Evolutionary conservation across 2,329 filamentous ascomycete genomes (phyloP).

Genomic region (Pyrenochaeta sp.): DNA sequence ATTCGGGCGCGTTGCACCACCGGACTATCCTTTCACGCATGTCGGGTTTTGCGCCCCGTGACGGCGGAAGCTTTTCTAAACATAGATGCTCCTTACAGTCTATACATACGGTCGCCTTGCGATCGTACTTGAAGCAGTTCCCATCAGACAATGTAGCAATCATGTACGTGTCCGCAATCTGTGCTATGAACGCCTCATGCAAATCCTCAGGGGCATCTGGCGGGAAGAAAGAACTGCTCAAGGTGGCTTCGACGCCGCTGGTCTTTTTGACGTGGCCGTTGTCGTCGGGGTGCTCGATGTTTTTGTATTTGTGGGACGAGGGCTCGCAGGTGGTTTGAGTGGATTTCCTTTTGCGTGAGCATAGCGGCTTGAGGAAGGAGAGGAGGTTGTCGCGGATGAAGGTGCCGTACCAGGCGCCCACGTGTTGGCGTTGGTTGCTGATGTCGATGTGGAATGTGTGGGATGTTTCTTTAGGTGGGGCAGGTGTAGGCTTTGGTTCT

Average conservation of each 20-base stretch:
- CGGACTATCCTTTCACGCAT: neutral
- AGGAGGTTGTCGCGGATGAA: slow-evolving; percentile 1
- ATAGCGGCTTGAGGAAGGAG: neutral
- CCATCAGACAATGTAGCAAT: slow-evolving; percentile 1
- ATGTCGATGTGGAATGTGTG: slow-evolving; percentile 8
- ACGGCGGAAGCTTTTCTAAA: neutral
- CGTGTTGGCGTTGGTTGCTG: slow-evolving; percentile 8
- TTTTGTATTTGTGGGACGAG: neutral
- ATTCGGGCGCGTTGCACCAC: slow-evolving; percentile 11
- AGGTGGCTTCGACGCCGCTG: neutral
- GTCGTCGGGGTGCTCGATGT: slow-evolving; percentile 2
- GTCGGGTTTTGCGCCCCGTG: neutral
- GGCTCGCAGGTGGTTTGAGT: neutral
- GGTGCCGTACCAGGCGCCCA: slow-evolving; percentile 6
- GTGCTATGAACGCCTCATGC: slow-evolving; percentile 2
- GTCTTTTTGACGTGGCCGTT: neutral
- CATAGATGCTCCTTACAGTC: neutral
- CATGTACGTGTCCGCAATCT: slow-evolving; percentile 7
- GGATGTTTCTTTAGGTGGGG: neutral
- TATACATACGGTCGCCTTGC: neutral
- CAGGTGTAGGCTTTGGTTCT: neutral
- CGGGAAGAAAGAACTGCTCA: slow-evolving; percentile 1
- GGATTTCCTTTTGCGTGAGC: slow-evolving; percentile 1
- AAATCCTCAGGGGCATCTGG: neutral
- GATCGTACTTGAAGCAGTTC: slow-evolving; percentile 10